phyloP scores from a whole-genome alignment of 176 grass and related monocot species.

The Carex parvula region DNA sequence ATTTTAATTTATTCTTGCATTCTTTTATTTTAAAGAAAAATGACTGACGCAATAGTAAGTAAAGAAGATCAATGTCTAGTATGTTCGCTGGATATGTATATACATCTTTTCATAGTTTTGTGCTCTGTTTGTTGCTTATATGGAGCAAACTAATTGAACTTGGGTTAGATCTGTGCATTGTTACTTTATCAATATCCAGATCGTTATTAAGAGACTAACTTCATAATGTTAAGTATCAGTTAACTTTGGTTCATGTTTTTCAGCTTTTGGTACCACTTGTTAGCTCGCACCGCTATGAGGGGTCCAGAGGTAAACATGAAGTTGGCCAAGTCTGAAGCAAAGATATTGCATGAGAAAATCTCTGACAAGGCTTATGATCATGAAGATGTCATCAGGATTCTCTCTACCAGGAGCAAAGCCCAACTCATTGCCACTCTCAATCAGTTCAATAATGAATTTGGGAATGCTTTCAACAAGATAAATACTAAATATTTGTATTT shows the following conservation, averaged over 20 bases:
- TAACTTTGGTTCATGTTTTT: neutral
- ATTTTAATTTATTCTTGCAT: too few relatives aligned
- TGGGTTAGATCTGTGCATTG: neutral
- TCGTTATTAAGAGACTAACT: neutral
- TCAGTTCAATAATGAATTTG: conserved; percentile 74
- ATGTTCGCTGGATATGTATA: neutral
- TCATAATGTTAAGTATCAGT: neutral
- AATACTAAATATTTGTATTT: conserved; percentile 2
- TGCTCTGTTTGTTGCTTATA: neutral
- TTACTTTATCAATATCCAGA: neutral
- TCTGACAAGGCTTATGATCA: conserved; percentile 69
- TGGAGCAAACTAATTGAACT: neutral
- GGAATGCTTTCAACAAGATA: conserved; percentile 76
- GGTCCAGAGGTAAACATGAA: conserved; percentile 66
- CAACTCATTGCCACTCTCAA: conserved; percentile 83
- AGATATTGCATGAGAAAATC: conserved; percentile 72
- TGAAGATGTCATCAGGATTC: conserved; percentile 82
- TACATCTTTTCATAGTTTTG: neutral
- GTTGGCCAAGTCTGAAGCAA: conserved; percentile 83
- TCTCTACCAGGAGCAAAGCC: conserved; percentile 89
- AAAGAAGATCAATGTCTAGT: too few relatives aligned
- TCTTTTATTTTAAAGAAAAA: too few relatives aligned
- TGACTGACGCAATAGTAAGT: too few relatives aligned
- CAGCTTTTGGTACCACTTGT: conserved; percentile 94
- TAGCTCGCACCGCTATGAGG: conserved; percentile 70